phyloP scores from a whole-genome alignment of 345 rosid genomes.

The Populus pruinosa region DNA sequence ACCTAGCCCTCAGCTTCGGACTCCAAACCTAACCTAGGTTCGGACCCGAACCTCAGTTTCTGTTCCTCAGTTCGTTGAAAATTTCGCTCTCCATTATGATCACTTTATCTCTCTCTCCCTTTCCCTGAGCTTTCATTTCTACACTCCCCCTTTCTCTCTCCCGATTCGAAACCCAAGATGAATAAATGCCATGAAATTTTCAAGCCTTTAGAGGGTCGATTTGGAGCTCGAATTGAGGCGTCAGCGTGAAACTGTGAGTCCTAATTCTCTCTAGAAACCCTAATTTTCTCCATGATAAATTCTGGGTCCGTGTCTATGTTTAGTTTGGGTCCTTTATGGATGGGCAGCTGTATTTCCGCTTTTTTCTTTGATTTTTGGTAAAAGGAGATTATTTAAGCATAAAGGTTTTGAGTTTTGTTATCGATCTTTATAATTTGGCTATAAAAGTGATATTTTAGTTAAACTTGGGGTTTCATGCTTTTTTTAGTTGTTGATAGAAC shows the following conservation, averaged over 20 bases:
- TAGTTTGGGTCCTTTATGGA: slow-evolving; percentile 1
- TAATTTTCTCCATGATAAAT: slow-evolving; percentile 14
- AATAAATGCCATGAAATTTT: neutral
- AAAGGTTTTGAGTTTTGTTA: neutral
- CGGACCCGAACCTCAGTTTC: neutral
- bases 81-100: neutral
- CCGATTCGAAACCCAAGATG: slow-evolving; percentile 1
- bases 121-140: neutral
- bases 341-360: slow-evolving; percentile 20
- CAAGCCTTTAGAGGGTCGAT: slow-evolving; percentile 9
- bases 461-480: neutral
- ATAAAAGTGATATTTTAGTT: neutral
- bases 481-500: neutral
- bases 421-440: slow-evolving; percentile 26
- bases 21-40: neutral
- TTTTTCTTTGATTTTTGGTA: slow-evolving; percentile 1
- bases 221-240: slow-evolving; percentile 31
- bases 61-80: too few relatives aligned
- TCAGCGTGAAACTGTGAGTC: slow-evolving; percentile 35
- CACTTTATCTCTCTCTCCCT: neutral
- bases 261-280: slow-evolving; percentile 36
- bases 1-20: too few relatives aligned
- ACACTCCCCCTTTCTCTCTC: neutral
- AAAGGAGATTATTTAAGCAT: neutral
- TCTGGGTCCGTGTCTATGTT: too few relatives aligned